Evolutionary conservation across 2,329 filamentous ascomycete genomes (phyloP), one percentile per base, ranked within the genome.

Genomic region (Aspergillus sp.): DNA sequence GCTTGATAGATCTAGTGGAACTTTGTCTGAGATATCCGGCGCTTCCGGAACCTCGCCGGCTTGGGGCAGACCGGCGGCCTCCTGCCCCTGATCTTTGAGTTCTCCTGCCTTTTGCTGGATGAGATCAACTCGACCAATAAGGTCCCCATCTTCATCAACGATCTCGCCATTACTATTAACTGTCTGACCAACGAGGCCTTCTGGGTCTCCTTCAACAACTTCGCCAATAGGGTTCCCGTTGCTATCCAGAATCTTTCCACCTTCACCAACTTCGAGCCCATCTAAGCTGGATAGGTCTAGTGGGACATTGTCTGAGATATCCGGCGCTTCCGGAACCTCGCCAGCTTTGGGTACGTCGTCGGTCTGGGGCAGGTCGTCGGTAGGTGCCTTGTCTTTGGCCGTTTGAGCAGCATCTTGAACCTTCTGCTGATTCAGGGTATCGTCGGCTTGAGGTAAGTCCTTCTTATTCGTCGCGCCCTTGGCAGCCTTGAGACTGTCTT

Each of bases 191-290:
- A 74, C 70, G 2, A 78, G 69, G 47, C 78, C 75, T 24, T 71
- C 70, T 0, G 74, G 67, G 26, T 78, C 72, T 1, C 76, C 76
- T 57, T 78, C 75, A 7, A 74, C 68, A 8, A 78, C 68, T 20
- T 72, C 64, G 20, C 75, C 76, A 20, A 78, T 57, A 0, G 69
- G 64, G 5, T 68, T 70, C 0, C 75, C 76, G 18, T 71, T 64
- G 6, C 71, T 43, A 32, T 71, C 73, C 1, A 73, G 57, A 17
- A 78, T 71, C 24, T 75, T 62, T 3, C 76, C 76, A 9, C 64
- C 69, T 48, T 76, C 70, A 9, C 63, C 63, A 41, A 78, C 68
- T 43, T 71, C 65, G 6, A 76, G 71, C 15, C 76, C 76, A 51
- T 77, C 76, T 41, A 78, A 59, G 1, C 68, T 63, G 8, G 71